phyloP scores from a whole-genome alignment of 2,329 filamentous ascomycete species.

The Grosmannia serpens region DNA sequence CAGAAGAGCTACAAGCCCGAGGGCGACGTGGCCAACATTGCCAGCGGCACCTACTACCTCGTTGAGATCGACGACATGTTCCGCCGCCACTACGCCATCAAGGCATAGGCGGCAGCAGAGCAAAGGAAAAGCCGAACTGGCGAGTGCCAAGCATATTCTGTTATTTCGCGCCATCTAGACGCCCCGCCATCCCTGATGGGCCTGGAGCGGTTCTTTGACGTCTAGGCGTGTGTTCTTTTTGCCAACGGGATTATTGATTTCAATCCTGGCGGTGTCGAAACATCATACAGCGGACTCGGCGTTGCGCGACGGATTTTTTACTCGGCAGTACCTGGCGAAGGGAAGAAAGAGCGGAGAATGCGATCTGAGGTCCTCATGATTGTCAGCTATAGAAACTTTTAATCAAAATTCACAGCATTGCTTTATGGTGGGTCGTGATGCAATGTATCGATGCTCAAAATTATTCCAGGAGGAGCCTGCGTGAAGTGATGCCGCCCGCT shows the following conservation, averaged over 20 bases:
- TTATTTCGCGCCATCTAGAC: neutral
- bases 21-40: slow-evolving; percentile 56
- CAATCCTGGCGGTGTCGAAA: neutral
- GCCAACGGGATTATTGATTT: neutral
- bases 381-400: neutral
- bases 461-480: neutral
- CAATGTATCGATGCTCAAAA: neutral
- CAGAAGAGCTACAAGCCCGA: slow-evolving; percentile 66
- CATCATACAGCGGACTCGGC: neutral
- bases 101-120: slow-evolving; percentile 42
- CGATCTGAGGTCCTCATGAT: neutral
- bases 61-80: slow-evolving; percentile 76
- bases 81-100: slow-evolving; percentile 65
- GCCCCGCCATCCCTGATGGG: neutral
- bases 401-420: neutral
- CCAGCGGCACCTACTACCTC: slow-evolving; percentile 64
- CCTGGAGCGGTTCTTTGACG: neutral
- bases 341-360: neutral
- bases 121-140: neutral
- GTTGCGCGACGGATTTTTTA: neutral
- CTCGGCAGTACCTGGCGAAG: neutral
- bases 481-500: too few species aligned
- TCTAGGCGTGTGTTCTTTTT: neutral
- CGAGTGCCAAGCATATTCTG: neutral
- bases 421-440: too few species aligned